Conservation (phyloP, 2,329 filamentous ascomycete genomes). For the Alternaria atra region DNA sequence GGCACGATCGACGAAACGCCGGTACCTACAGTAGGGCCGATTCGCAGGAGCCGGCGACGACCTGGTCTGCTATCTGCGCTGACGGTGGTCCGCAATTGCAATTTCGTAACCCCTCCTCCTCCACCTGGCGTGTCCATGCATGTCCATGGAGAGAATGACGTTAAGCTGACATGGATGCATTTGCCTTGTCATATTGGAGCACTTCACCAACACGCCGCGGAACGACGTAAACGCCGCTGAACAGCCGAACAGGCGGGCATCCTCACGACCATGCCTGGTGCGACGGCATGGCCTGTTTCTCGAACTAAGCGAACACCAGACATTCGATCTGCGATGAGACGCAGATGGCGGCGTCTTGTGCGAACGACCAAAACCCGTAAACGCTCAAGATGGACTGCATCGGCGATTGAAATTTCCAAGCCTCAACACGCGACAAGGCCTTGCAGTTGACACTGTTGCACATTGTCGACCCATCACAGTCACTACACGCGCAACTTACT, state of each 20-base stretch:
- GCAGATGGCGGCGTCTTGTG: constrained; percentile 13
- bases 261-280: neutral
- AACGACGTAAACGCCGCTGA: neutral
- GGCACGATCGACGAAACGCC: constrained; percentile 14
- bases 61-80: neutral
- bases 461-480: neutral
- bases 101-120: constrained; percentile 3
- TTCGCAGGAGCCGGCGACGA: constrained; percentile 10
- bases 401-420: constrained; percentile 3
- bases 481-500: neutral
- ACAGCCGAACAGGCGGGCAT: neutral
- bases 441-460: neutral
- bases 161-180: neutral
- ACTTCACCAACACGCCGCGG: neutral
- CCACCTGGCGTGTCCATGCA: neutral
- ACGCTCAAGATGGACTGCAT: constrained; percentile 5
- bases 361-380: constrained; percentile 3
- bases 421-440: neutral
- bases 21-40: constrained; percentile 21
- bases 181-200: neutral
- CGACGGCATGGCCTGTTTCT: neutral
- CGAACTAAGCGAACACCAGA: constrained; percentile 7
- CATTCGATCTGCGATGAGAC: constrained; percentile 26
- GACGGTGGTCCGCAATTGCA: constrained; percentile 3
- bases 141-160: neutral